These are phyloP conservation scores for Symbiodinium pilosum DNA, from an alignment of 73 alveolate genomes.

Conservation along the genomic window DNA sequence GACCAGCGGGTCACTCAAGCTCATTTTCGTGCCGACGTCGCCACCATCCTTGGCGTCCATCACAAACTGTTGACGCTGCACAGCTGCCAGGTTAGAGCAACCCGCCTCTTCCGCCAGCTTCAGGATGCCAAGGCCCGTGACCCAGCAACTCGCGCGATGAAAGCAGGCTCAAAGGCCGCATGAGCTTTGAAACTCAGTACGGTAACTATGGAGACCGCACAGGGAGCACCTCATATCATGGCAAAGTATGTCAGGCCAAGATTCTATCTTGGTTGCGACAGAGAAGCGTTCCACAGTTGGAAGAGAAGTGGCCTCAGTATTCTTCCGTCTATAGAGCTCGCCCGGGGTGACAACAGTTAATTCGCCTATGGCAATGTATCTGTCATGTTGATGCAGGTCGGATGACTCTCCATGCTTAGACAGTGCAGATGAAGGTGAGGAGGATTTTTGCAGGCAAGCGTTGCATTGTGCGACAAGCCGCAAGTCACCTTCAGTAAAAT, in stretches of 20 bases:
- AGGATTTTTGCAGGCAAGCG: not conserved
- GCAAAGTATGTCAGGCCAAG: not conserved
- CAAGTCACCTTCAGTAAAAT: too few relatives aligned
- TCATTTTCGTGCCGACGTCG: not conserved
- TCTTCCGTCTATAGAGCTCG: too few relatives aligned
- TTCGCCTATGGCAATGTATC: too few relatives aligned
- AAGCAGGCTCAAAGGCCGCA: too few relatives aligned
- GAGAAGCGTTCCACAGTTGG: constrained; percentile 18
- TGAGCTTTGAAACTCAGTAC: too few relatives aligned
- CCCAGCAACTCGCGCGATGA: too few relatives aligned
- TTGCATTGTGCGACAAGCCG: not conserved
- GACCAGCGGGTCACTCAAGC: not conserved
- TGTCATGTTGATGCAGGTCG: constrained; percentile 36
- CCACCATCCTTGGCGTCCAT: too few relatives aligned
- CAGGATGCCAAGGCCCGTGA: constrained; percentile 32
- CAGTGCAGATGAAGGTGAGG: constrained; percentile 36
- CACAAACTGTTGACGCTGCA: not conserved
- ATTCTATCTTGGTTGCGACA: constrained; percentile 71
- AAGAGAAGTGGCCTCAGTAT: constrained; percentile 23
- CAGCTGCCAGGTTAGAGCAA: not conserved
- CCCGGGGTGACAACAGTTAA: too few relatives aligned
- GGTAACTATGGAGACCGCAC: not conserved
- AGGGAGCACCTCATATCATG: too few relatives aligned
- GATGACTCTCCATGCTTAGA: constrained; percentile 51
- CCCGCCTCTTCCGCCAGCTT: constrained; percentile 20